Evolutionary conservation across 139 green algal species (phyloP).

Genomic region (Edaphochlamys debaryana): DNA sequence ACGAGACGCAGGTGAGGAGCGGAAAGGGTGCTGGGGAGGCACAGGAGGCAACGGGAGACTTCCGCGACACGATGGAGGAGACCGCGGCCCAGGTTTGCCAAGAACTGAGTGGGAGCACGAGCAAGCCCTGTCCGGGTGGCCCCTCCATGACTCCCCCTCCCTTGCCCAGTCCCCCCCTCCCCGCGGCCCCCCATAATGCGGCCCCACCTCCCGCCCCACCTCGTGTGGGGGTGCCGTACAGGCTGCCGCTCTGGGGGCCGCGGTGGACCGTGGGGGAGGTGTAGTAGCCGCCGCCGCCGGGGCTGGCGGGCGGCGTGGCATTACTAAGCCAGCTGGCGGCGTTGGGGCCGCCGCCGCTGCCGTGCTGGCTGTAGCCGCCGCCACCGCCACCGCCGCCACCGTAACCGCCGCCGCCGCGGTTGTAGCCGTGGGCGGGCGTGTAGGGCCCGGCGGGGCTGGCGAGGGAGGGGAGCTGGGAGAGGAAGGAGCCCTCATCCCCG

Average conservation of each 20-base stretch:
- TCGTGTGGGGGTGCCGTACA: slow-evolving; percentile 17
- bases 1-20: too few relatives aligned
- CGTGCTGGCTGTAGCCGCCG: neutral
- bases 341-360: neutral
- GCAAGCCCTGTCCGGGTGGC: too few relatives aligned
- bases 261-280: neutral
- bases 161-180: neutral
- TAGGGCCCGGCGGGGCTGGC: neutral
- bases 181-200: too few relatives aligned
- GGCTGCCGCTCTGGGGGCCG: neutral
- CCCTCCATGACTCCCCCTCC: too few relatives aligned
- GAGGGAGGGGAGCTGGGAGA: slow-evolving; percentile 22
- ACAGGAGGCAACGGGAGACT: too few relatives aligned
- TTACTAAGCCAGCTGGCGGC: neutral
- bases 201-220: neutral
- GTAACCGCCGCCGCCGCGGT: neutral
- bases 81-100: too few relatives aligned
- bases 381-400: neutral
- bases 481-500: slow-evolving; percentile 8
- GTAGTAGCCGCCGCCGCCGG: slow-evolving; percentile 18
- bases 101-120: too few relatives aligned
- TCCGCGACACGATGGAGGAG: too few relatives aligned
- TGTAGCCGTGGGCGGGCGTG: neutral
- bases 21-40: too few relatives aligned
- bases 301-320: slow-evolving; percentile 29